Base-by-base conservation (phyloP, 1,284 basidiomycete species). In the Cryptococcus depauperatus region DNA sequence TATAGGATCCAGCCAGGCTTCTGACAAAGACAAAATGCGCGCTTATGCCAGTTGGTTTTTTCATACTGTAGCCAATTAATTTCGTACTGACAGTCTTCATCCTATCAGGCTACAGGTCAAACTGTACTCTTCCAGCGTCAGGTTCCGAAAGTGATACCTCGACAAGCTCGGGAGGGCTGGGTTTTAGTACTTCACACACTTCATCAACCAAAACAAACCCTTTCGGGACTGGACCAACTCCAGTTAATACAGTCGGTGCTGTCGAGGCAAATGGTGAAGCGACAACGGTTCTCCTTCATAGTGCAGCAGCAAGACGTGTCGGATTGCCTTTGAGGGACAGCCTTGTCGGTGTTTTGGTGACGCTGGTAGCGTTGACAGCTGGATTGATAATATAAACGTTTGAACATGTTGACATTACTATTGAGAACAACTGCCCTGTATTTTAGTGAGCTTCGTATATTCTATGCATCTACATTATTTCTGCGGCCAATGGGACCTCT, bases 41-140 rank as follows among this genome's bases (percentile, higher is more conserved):
- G 42, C 37, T 5, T 54, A 54, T 32, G 33, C 37, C 8, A 30
- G 49, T 54, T 14, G 39, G 52, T 43, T 19, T 3, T 35, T 9
- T n/a, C 19, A 9, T 21, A 4, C n/a, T n/a, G n/a, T n/a, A n/a
- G n/a, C n/a, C n/a, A n/a, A n/a, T n/a, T n/a, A n/a, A n/a, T n/a
- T n/a, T n/a, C n/a, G n/a, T n/a, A n/a, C n/a, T n/a, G n/a, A n/a
- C n/a, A n/a, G n/a, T n/a, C n/a, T n/a, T n/a, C n/a, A n/a, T n/a
- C n/a, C n/a, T n/a, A n/a, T n/a, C 39, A 22, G 28, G 32, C 34
- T 51, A 56, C 25, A 53, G 54, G 35, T 44, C 51, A 9, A 11
- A 19, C 1, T 37, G 38, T 16, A 14, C 29, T n/a, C 22, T 14
- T 14, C 25, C 27, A 26, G 14, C 32, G 14, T 21, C 8, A n/a